Percentiles rank a stretch among this genome's conserved stretches.
Conservation (phyloP, 768 basidiomycete species). For the Auricularia sp. region DNA sequence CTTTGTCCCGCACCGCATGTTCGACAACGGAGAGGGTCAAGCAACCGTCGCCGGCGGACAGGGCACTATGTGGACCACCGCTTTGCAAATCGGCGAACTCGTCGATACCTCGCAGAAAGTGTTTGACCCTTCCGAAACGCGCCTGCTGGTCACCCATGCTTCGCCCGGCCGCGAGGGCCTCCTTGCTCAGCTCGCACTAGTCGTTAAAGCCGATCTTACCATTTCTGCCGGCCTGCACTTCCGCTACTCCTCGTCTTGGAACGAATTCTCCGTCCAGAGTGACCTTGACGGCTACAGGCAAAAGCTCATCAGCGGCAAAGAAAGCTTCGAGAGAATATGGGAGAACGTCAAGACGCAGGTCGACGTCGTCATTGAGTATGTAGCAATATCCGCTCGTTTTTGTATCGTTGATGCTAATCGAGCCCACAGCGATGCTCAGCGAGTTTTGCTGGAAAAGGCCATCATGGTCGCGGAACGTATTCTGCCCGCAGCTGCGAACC, state of each 20-base stretch:
- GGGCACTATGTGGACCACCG: constrained; percentile 98
- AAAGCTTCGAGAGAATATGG: constrained; percentile 86
- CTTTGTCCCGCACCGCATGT: constrained; percentile 88
- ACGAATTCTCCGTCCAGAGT: constrained; percentile 88
- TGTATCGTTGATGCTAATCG: not conserved
- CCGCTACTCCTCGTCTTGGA: constrained; percentile 92
- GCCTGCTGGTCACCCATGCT: constrained; percentile 85
- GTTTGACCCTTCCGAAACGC: constrained; percentile 86
- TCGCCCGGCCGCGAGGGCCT: constrained; percentile 90
- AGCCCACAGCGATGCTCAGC: constrained; percentile 57
- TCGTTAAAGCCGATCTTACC: constrained; percentile 89
- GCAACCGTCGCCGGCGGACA: constrained; percentile 98
- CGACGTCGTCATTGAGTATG: constrained; percentile 73
- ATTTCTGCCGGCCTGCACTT: constrained; percentile 94
- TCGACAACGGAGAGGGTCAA: constrained; percentile 85
- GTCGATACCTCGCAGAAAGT: constrained; percentile 95
- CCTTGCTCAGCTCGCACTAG: constrained; percentile 79
- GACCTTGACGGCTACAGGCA: constrained; percentile 82
- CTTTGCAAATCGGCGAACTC: constrained; percentile 94
- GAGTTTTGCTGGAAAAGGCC: constrained; percentile 80
- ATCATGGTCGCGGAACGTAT: constrained; percentile 75
- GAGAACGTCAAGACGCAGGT: constrained; percentile 88
- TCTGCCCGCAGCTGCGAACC: constrained; percentile 36
- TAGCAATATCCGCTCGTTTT: not conserved
- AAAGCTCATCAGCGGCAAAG: constrained; percentile 71